Conservation (phyloP, 306 rosid genomes). For the Cucurbita ficifolia region DNA sequence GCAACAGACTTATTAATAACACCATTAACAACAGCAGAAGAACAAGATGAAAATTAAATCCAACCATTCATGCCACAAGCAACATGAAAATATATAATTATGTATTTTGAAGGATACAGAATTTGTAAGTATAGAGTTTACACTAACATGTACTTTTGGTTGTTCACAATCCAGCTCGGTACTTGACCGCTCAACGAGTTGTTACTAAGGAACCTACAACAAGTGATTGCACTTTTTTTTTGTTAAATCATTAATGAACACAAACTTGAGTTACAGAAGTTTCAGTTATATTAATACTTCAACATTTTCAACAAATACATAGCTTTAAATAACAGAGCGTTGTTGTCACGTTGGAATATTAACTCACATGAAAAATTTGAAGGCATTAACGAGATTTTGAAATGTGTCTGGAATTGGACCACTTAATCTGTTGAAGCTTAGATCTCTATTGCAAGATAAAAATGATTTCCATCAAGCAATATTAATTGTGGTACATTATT, state of each 20-base stretch:
- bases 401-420: slow-evolving; percentile 43
- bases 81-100: too few relatives aligned
- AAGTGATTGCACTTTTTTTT: too few relatives aligned
- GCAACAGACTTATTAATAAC: slow-evolving; percentile 8
- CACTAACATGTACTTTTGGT: slow-evolving; percentile 26
- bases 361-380: slow-evolving; percentile 38
- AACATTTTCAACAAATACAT: background rate
- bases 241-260: too few relatives aligned
- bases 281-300: too few relatives aligned
- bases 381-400: slow-evolving; percentile 24
- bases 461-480: background rate
- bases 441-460: slow-evolving; percentile 27
- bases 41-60: background rate
- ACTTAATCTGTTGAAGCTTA: slow-evolving; percentile 61
- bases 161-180: slow-evolving; percentile 32
- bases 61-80: too few relatives aligned
- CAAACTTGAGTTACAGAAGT: too few relatives aligned
- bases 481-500: background rate
- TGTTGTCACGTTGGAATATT: background rate
- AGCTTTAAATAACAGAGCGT: background rate
- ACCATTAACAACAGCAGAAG: background rate
- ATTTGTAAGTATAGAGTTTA: background rate
- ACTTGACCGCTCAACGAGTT: slow-evolving; percentile 46
- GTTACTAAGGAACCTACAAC: slow-evolving; percentile 56
- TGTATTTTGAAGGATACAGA: background rate